phyloP scores from a whole-genome alignment of 768 basidiomycete genomes.

The Mycena galericulata region DNA sequence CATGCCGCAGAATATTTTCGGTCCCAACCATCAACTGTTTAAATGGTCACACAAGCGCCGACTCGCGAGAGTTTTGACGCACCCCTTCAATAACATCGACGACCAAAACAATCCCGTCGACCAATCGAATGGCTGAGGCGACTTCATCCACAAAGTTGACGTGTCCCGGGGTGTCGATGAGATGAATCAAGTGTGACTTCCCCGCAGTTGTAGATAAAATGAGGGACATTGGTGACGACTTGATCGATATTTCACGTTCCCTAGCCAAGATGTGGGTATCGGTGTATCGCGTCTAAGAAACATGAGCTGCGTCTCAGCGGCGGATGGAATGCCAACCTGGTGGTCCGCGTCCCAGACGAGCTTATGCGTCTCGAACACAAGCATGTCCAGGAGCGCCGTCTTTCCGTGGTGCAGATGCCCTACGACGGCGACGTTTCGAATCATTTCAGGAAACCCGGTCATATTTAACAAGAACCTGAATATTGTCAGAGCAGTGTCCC shows the following conservation, averaged over 20 bases:
- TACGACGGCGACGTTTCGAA: conserved; percentile 95
- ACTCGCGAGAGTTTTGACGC: conserved; percentile 41
- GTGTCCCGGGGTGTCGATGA: conserved; percentile 98
- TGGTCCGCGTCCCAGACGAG: conserved; percentile 93
- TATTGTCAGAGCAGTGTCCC: conserved; percentile 15
- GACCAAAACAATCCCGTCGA: conserved; percentile 92
- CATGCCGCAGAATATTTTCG: conserved; percentile 89
- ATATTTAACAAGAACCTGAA: conserved; percentile 91
- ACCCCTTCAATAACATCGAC: conserved; percentile 99
- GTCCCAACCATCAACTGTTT: conserved; percentile 91
- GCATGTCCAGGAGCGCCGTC: conserved; percentile 96
- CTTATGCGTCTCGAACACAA: conserved; percentile 96
- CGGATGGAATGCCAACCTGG: conserved; percentile 65
- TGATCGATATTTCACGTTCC: conserved; percentile 92
- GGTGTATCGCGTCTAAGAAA: conserved; percentile 87
- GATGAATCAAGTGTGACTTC: conserved; percentile 93
- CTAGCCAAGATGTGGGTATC: conserved; percentile 94
- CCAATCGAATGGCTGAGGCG: conserved; percentile 85
- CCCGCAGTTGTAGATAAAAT: conserved; percentile 86
- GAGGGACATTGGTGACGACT: conserved; percentile 97
- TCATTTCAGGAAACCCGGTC: conserved; percentile 92
- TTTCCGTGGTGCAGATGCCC: conserved; percentile 99
- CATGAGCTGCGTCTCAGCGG: conserved; percentile 23
- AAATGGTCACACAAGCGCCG: conserved; percentile 33
- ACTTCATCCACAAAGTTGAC: conserved; percentile 99